phyloP scores from a whole-genome alignment of 169 alveolate species.

The Plasmodium reichenowi region DNA sequence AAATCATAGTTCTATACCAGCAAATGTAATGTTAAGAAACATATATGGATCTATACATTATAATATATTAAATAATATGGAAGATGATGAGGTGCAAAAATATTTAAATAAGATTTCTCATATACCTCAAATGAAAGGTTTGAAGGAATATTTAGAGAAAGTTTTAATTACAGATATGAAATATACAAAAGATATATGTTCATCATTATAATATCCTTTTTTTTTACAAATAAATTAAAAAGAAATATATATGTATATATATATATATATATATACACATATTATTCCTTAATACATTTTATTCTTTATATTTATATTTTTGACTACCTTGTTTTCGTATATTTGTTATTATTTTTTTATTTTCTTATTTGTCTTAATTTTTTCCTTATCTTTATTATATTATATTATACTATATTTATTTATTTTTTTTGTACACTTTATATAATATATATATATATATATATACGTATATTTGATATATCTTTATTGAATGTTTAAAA shows the following conservation, averaged over 20 bases:
- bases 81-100: constrained; percentile 65
- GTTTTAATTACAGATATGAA: constrained; percentile 63
- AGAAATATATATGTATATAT: neutral
- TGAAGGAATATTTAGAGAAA: constrained; percentile 45
- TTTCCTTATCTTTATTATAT: too few relatives aligned
- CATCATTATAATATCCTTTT: constrained; percentile 15
- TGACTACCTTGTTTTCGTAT: constrained; percentile 13
- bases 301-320: neutral
- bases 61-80: constrained; percentile 27
- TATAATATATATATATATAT: neutral
- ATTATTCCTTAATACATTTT: too few relatives aligned
- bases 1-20: constrained; percentile 38
- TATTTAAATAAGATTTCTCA: constrained; percentile 50
- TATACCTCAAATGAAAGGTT: constrained; percentile 47
- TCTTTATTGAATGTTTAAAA: neutral
- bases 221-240: neutral
- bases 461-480: neutral
- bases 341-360: constrained; percentile 14
- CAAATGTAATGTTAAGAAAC: constrained; percentile 63
- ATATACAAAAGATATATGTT: constrained; percentile 54
- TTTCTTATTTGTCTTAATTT: constrained; percentile 11
- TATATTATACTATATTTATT: neutral
- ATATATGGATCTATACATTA: constrained; percentile 60
- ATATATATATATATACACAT: neutral
- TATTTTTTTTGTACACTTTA: constrained; percentile 20